These are phyloP conservation scores for Quaeritorhiza haematococci DNA, from an alignment of 371 early-diverging fungal species.

Conservation along the genomic window DNA sequence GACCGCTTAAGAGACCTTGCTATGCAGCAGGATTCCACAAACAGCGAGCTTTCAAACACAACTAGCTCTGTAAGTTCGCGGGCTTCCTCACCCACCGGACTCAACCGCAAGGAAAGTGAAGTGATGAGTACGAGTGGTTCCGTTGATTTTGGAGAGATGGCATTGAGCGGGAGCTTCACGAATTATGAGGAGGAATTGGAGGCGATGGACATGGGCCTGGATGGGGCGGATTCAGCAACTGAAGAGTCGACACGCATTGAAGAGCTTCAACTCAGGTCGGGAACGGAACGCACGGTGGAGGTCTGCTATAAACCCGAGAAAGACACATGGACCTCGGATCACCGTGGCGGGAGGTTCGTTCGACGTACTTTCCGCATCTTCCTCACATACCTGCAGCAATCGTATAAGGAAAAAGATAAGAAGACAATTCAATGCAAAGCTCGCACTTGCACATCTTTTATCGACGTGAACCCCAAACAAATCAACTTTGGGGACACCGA, in stretches of 20 bases:
- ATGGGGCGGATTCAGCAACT: conserved; percentile 15
- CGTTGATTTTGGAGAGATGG: too few relatives aligned
- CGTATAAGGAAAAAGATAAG: conserved; percentile 55
- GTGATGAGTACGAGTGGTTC: too few relatives aligned
- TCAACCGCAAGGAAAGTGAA: not conserved
- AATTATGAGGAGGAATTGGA: conserved; percentile 23
- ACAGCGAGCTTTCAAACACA: conserved; percentile 53
- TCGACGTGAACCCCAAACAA: conserved; percentile 73
- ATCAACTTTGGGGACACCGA: conserved; percentile 94
- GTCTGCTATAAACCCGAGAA: conserved; percentile 73
- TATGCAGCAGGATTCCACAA: too few relatives aligned
- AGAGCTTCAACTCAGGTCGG: conserved; percentile 80
- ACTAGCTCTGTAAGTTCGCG: conserved; percentile 54
- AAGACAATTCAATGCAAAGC: conserved; percentile 89
- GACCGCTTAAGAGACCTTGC: too few relatives aligned
- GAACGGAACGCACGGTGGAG: conserved; percentile 75
- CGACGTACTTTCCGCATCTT: conserved; percentile 71
- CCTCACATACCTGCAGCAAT: conserved; percentile 54
- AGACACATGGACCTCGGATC: conserved; percentile 57
- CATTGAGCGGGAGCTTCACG: conserved; percentile 16
- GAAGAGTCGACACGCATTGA: conserved; percentile 71
- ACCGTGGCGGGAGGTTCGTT: conserved; percentile 64
- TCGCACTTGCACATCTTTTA: conserved; percentile 87
- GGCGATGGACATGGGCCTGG: conserved; percentile 21
- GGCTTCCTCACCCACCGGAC: conserved; percentile 40